Evolutionary conservation across 495 filamentous ascomycete species (phyloP).

Genomic region (Aspergillus ellipticus): DNA sequence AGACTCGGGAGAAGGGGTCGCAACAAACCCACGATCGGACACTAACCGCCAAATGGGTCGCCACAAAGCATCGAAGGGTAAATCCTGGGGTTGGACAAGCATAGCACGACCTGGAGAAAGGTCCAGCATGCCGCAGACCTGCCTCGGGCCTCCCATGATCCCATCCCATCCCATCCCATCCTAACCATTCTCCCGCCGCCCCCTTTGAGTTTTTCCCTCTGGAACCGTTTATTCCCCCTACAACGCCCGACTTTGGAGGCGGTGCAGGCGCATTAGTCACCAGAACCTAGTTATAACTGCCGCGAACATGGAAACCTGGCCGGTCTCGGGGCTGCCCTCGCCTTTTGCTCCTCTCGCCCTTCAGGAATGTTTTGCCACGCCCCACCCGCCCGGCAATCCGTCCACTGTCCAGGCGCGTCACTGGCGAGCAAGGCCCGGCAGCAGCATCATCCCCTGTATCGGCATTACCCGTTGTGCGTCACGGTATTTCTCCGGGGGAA

Average conservation of each 20-base stretch:
- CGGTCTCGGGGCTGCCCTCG: slow-evolving; percentile 32
- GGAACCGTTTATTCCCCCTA: not conserved
- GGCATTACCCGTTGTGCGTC: not conserved
- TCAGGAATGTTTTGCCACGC: slow-evolving; percentile 41
- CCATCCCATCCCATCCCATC: not conserved
- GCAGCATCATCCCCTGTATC: slow-evolving; percentile 5
- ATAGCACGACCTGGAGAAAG: not conserved
- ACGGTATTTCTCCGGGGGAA: not conserved
- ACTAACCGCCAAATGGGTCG: not conserved
- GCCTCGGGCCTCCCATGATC: not conserved
- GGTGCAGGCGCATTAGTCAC: slow-evolving; percentile 6
- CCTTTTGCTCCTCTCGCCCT: slow-evolving; percentile 14
- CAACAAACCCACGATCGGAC: not conserved
- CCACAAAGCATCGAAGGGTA: not conserved
- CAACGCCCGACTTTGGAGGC: not conserved
- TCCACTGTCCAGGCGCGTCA: not conserved
- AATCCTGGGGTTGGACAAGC: not conserved
- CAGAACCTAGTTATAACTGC: slow-evolving; percentile 1
- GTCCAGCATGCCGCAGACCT: no score
- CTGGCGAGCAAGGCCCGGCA: slow-evolving; percentile 7
- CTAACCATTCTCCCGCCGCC: not conserved
- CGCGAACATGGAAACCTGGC: slow-evolving; percentile 15
- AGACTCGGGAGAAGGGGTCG: not conserved
- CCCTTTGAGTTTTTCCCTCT: not conserved
- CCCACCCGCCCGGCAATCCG: slow-evolving; percentile 19